Percentiles rank a stretch among this genome's conserved stretches.
These are phyloP conservation scores for Priceomyces carsonii DNA, from an alignment of 805 yeast species.

Conservation along the genomic window DNA sequence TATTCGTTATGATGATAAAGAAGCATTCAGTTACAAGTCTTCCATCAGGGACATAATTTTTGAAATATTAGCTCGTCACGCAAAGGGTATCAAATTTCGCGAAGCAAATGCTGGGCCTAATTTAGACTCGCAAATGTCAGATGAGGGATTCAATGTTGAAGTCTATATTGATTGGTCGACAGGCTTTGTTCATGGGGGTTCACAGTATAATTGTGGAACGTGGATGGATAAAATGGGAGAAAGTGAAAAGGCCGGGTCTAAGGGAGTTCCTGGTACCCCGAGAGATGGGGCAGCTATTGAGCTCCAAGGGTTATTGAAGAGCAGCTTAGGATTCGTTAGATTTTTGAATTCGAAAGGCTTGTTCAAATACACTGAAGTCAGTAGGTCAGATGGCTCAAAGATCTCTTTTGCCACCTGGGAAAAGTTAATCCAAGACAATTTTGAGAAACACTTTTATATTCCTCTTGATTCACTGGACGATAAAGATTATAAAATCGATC, in stretches of 20 bases:
- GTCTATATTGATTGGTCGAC: slow-evolving; percentile 83
- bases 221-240: slow-evolving; percentile 99
- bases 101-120: slow-evolving; percentile 94
- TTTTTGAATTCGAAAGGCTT: slow-evolving; percentile 52
- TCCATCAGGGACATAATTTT: slow-evolving; percentile 75
- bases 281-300: slow-evolving; percentile 97
- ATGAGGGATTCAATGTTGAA: slow-evolving; percentile 86
- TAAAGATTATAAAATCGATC: slow-evolving; percentile 56
- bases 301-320: slow-evolving; percentile 84
- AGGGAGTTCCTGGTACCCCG: slow-evolving; percentile 97
- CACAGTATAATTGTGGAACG: slow-evolving; percentile 92
- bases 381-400: slow-evolving; percentile 54
- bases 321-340: slow-evolving; percentile 78
- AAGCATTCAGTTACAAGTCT: slow-evolving; percentile 72
- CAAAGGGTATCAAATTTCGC: slow-evolving; percentile 79
- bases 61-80: slow-evolving; percentile 87
- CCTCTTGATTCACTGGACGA: slow-evolving; percentile 71
- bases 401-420: slow-evolving; percentile 75
- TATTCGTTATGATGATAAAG: slow-evolving; percentile 63
- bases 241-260: slow-evolving; percentile 74
- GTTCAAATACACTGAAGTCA: slow-evolving; percentile 61
- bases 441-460: slow-evolving; percentile 76
- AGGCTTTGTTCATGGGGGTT: slow-evolving; percentile 89
- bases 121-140: slow-evolving; percentile 88
- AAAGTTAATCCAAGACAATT: slow-evolving; percentile 61